Conservation (phyloP, 345 rosid species). For the Populus nigra region DNA sequence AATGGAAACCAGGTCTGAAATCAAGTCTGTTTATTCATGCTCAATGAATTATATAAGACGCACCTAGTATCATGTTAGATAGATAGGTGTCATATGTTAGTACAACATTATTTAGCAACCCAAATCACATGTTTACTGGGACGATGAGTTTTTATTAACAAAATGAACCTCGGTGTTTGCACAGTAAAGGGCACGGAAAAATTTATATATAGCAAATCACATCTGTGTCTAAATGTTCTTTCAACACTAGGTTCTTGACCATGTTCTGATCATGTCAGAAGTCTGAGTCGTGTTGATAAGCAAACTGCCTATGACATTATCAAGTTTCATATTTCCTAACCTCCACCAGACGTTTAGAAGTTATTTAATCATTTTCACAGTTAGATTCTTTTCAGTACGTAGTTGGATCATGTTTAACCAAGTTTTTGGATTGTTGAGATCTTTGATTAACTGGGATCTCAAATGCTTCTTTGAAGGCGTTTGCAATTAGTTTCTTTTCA, state of each 20-base stretch:
- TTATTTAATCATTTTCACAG: not conserved
- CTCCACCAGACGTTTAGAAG: not conserved
- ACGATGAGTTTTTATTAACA: too few relatives aligned
- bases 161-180: not conserved
- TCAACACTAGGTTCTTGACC: not conserved
- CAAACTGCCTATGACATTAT: not conserved
- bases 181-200: not conserved
- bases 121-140: too few relatives aligned
- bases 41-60: not conserved
- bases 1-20: not conserved
- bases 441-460: constrained; percentile 1
- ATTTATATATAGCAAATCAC: too few relatives aligned
- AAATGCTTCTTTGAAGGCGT: constrained; percentile 32
- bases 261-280: not conserved
- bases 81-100: not conserved
- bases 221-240: too few relatives aligned
- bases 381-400: not conserved
- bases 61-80: not conserved
- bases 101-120: too few relatives aligned
- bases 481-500: not conserved
- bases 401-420: not conserved
- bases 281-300: not conserved
- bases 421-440: too few relatives aligned
- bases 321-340: not conserved
- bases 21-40: not conserved